Evolutionary conservation across 768 basidiomycete genomes (phyloP), one percentile per base, ranked within the genome.

Genomic region (Holtermannia corniformis): DNA sequence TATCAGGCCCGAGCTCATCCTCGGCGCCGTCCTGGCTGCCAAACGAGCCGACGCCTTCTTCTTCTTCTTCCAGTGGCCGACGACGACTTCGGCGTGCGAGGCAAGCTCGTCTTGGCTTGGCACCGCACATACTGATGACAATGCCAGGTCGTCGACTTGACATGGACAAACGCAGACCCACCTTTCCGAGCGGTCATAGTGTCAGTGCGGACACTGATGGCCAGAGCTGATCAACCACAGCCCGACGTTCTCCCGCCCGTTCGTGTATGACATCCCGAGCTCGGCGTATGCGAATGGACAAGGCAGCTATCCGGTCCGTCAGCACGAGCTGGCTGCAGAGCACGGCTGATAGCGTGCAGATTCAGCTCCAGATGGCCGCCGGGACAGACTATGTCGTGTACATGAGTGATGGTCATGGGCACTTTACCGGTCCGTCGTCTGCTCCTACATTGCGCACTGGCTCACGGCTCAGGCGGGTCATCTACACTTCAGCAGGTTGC

Each of bases 51-150:
- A 37, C 16, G 32, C 32, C 32, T 37, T 37, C 3, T 47, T 59
- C 16, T 65, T 62, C 45, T 65, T 49, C 46, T 68, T 68, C 49
- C 12, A 59, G 7, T 68, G 65, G 65, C 65, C 63, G 13, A 49
- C 52, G 3, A 47, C 28, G 44, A 64, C 63, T 5, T 23, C 43
- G 7, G 49, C 51, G 22, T 68, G 65, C 48, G 49, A 65, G 45
- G 65, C 63, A 48, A 51, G 62, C 56, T n/a, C 11, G 3, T 13
- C 23, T 21, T 3, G 2, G 12, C 23, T 46, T 20, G 37, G 23
- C 5, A 3, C 23, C 24, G 24, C 10, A 26, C 23, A 7, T 11
- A 12, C 45, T 24, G 23, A 27, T 49, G 28, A 42, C n/a, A 16
- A 37, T 16, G 37, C 13, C 53, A 67, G 65, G 26, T 58, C 5